Evolutionary conservation across 768 basidiomycete genomes (phyloP).

Genomic region (Collybia sordida): DNA sequence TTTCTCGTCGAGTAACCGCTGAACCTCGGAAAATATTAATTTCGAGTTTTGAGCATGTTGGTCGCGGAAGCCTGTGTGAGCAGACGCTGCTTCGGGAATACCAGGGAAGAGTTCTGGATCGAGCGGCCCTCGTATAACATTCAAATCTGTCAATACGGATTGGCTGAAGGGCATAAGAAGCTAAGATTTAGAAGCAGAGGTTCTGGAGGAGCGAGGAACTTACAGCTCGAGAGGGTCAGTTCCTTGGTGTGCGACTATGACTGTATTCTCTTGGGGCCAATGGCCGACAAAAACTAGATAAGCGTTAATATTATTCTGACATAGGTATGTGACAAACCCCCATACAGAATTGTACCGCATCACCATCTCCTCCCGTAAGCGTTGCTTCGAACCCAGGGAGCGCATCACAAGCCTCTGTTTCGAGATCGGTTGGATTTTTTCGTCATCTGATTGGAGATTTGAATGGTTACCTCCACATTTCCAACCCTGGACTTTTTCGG

Average conservation of each 20-base stretch:
- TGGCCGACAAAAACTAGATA: conserved; percentile 39
- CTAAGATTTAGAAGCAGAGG: too few species aligned
- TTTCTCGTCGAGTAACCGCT: conserved; percentile 34
- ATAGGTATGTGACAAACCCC: too few species aligned
- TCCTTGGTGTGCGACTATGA: conserved; percentile 52
- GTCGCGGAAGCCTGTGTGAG: conserved; percentile 50
- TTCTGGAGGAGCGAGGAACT: conserved; percentile 1
- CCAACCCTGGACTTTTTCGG: conserved; percentile 25
- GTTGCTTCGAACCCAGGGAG: conserved; percentile 29
- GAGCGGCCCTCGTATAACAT: conserved; percentile 36
- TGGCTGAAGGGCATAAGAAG: conserved; percentile 23
- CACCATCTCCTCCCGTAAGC: conserved; percentile 29
- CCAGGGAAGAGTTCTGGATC: conserved; percentile 51
- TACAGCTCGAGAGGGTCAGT: conserved; percentile 49
- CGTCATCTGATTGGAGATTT: background rate
- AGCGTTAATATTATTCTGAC: background rate
- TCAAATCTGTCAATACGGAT: conserved; percentile 46
- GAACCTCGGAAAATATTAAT: conserved; percentile 40
- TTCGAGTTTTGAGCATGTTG: conserved; percentile 38
- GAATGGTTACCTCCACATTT: conserved; percentile 24
- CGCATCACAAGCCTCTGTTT: conserved; percentile 28
- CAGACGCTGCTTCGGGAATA: conserved; percentile 35
- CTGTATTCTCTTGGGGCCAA: conserved; percentile 40
- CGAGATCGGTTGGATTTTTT: background rate
- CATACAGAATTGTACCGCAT: conserved; percentile 29